Evolutionary conservation across 83 land plant genomes (phyloP).

Genomic region (Thuja plicata): DNA sequence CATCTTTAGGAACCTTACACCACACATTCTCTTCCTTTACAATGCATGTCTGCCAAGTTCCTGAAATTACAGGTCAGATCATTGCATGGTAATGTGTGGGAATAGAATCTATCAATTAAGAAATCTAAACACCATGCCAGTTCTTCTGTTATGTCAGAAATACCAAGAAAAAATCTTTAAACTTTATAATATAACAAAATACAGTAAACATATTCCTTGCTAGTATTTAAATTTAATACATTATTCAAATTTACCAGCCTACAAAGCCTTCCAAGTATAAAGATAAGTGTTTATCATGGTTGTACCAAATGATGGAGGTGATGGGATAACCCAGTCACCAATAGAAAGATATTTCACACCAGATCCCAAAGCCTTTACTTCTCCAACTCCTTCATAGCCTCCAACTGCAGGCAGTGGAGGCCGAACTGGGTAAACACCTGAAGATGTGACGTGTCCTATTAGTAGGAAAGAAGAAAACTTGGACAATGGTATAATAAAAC

Average conservation of each 20-base stretch:
- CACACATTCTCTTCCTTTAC: constrained; percentile 79
- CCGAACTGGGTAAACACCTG: constrained; percentile 91
- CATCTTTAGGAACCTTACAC: constrained; percentile 78
- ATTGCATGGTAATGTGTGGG: background rate
- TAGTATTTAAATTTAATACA: background rate
- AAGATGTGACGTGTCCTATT: background rate
- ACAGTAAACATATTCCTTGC: background rate
- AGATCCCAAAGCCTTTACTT: constrained; percentile 65
- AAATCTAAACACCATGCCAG: background rate
- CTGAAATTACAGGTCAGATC: constrained; percentile 30
- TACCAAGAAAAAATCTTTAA: background rate
- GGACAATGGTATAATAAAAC: background rate
- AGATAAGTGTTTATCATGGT: background rate
- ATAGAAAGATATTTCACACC: constrained; percentile 62
- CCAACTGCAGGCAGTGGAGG: constrained; percentile 92
- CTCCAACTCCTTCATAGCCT: constrained; percentile 97
- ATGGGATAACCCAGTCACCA: constrained; percentile 92
- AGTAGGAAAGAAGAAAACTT: background rate
- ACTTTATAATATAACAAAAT: background rate
- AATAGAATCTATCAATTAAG: background rate
- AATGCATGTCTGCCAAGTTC: constrained; percentile 90
- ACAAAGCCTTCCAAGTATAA: background rate
- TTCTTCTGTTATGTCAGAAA: background rate
- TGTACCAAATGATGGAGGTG: constrained; percentile 81
- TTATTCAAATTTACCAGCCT: background rate